Evolutionary conservation across 805 yeast species (phyloP), one percentile per base, ranked within the genome.

Genomic region (Ogataea dorogensis): DNA sequence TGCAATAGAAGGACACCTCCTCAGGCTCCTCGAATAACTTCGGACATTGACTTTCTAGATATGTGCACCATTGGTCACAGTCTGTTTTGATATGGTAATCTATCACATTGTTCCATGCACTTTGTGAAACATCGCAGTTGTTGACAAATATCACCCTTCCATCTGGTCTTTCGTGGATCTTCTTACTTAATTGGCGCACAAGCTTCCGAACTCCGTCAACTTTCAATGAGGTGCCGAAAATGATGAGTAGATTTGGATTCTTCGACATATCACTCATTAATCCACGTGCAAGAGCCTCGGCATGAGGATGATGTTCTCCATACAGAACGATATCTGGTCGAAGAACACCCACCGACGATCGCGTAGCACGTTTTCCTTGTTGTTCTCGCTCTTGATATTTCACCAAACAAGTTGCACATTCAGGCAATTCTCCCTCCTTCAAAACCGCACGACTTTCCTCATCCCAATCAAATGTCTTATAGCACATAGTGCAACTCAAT

Each of bases 261-360:
- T 73, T 65, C 42, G 65, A 69, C 40, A 86, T 53, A 61, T 91
- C 98, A 14, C 72, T 67, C 32, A 67, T 71, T 24, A 86, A 61
- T 6, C 88, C 87, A 30, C 70, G 71, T 2, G 94, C 83, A 26
- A 91, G 77, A n/a, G 69, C 63, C 43, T 86, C 96, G 5, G 88
- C 79, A 44, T 78, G 77, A 1, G 96, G 96, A 59, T 91, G 98
- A 51, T 88, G 81, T 55, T 91, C 98, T 2, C 97, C 97, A 58
- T 91, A 91, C 15, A 91, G 68, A 2, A 91, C 95, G 40, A 91
- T 88, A 51, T 83, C 83, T 5, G 98, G 98, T 38, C 96, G 70
- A 28, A 93, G 63, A 17, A 77, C 61, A 0, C 98, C 98, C 5
- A 81, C 75, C 27, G 67, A 66, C 0, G 86, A 81, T 1, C 86